A percentile compares a stretch with the other conserved stretches of the same genome.
Evolutionary conservation across 192 early-diverging fungal species (phyloP).

Genomic region (Podila epicladia): DNA sequence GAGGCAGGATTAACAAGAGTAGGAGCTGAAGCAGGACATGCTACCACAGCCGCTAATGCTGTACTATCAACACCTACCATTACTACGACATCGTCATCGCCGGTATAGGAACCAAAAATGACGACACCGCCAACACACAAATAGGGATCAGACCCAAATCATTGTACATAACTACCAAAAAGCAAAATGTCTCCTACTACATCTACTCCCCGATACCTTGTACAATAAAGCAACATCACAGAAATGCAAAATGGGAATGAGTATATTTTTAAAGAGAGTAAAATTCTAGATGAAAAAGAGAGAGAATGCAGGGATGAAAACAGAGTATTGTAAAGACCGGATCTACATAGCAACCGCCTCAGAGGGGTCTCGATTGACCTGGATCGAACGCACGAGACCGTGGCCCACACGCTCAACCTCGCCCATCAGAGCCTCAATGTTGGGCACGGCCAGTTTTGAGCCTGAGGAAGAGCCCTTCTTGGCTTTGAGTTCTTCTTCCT

Average conservation of each 20-base stretch:
- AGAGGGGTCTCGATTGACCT: constrained; percentile 39
- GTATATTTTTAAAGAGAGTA: not conserved
- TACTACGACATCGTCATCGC: not conserved
- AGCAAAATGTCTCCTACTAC: not conserved
- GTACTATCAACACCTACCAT: not conserved
- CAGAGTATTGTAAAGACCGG: not conserved
- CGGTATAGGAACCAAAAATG: not conserved
- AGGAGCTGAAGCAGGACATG: not conserved
- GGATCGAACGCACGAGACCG: constrained; percentile 56
- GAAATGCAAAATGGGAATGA: not conserved
- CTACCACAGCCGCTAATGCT: not conserved
- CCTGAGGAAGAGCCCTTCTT: constrained; percentile 31
- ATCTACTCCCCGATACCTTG: not conserved
- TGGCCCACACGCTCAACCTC: constrained; percentile 76
- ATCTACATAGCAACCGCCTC: not conserved
- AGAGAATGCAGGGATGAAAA: not conserved
- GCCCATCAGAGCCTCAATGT: constrained; percentile 68
- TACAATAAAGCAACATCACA: not conserved
- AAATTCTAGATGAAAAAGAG: not conserved
- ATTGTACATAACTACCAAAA: no score
- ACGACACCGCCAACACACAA: not conserved
- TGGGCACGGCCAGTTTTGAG: constrained; percentile 64
- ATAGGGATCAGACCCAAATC: no score
- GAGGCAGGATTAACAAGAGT: not conserved
- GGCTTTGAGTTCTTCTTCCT: constrained; percentile 20